Evolutionary conservation across 176 grass and related monocot genomes (phyloP), one percentile per base, ranked within the genome.

Genomic region (Areca catechu): DNA sequence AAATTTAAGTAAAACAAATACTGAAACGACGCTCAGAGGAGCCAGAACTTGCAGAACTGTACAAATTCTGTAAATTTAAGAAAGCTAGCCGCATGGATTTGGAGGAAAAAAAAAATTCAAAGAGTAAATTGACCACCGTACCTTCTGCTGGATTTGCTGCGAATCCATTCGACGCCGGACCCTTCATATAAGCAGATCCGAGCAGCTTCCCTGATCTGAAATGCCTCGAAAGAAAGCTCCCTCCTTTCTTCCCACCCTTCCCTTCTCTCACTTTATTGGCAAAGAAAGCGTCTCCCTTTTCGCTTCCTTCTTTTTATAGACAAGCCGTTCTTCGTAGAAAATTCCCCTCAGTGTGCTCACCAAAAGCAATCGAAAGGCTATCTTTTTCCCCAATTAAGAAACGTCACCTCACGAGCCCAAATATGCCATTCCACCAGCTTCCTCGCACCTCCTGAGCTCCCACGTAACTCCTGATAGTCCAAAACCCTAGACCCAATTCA

Each of bases 151-250:
- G 24, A 61, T 59, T 72, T 51, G 48, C 47, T 63, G 49, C 34
- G 34, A 43, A 43, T 12, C 34, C 34, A 12, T 43, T 43, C 9
- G 17, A 74, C 50, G 19, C 16, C 71, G 74, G 74, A 69, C 64
- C 74, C 74, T 77, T 77, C 74, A 77, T 77, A 55, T 54, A 62
- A 77, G 56, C 43, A 61, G 57, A 19, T 69, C 65, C 48, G 4
- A 55, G 14, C 22, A 29, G 48, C 37, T 69, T 28, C 24, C 61
- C 21, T 65, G 58, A 67, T 60, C 34, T 47, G 19, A 56, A 60
- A 49, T 50, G 21, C 22, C 60, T 66, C 21, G 9, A 67, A 65
- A 65, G 27, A n/a, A 20, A 47, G 72, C 50, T 59, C 66, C 49
- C 56, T 60, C 71, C 4, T 34, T 62, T 43, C 57, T 62, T n/a